Percentiles rank a stretch among this genome's conserved stretches.
Conservation (phyloP, 1,284 basidiomycete species). For the Leccinum idahoense region DNA sequence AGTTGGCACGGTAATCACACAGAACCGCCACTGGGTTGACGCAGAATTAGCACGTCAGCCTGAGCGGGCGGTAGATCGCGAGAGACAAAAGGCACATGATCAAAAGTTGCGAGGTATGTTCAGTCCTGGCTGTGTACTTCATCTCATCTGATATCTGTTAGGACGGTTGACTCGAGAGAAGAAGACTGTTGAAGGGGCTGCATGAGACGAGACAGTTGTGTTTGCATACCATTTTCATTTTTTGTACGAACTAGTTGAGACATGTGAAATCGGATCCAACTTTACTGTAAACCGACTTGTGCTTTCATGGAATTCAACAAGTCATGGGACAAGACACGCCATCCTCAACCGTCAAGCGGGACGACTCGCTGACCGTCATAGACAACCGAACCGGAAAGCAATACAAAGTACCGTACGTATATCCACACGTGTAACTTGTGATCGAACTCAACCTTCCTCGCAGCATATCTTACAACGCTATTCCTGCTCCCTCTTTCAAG, state of each 20-base stretch:
- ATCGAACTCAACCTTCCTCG: conserved; percentile 1
- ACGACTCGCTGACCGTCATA: conserved; percentile 58
- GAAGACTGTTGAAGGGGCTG: conserved; percentile 11
- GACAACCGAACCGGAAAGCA: conserved; percentile 84
- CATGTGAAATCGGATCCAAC: conserved; percentile 17
- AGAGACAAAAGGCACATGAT: conserved; percentile 57
- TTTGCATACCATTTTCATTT: background rate
- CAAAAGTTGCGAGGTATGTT: conserved; percentile 67
- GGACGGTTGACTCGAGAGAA: conserved; percentile 40
- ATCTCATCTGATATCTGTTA: conserved; percentile 12
- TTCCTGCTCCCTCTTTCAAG: conserved; percentile 80
- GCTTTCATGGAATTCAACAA: background rate
- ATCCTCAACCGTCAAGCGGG: conserved; percentile 15
- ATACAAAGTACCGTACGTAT: conserved; percentile 67
- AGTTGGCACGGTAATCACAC: conserved; percentile 1
- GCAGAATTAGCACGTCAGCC: conserved; percentile 50
- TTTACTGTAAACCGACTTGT: background rate
- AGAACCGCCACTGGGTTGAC: conserved; percentile 55
- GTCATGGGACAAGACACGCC: conserved; percentile 25
- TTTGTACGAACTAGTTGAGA: background rate
- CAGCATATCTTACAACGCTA: conserved; percentile 73
- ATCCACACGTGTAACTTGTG: background rate
- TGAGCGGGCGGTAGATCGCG: conserved; percentile 54
- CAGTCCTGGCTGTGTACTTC: background rate
- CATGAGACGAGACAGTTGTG: conserved; percentile 3